A percentile compares a stretch with the other conserved stretches of the same genome.
Evolutionary conservation across 805 yeast genomes (phyloP).

Genomic region (Candida rishiriensis): DNA sequence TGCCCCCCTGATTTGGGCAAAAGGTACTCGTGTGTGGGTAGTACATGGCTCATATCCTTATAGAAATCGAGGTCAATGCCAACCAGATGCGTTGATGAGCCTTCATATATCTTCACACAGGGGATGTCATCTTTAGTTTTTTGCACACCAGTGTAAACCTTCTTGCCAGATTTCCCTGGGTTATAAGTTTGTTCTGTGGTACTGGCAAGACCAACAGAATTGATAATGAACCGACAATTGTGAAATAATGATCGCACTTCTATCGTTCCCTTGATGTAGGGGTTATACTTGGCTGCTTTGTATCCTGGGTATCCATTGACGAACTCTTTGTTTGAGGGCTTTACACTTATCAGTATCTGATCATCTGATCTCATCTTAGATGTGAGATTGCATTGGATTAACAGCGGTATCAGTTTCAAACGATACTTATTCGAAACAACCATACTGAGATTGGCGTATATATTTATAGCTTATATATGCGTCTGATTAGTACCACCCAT

Average conservation of each 20-base stretch:
- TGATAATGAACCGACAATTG: not conserved
- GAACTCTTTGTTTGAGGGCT: not conserved
- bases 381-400: no score
- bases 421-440: no score
- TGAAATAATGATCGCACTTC: constrained; percentile 1
- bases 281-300: not conserved
- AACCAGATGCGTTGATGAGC: not conserved
- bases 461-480: no score
- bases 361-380: no score
- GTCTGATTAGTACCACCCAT: no score
- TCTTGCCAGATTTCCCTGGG: constrained; percentile 1
- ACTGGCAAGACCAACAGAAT: not conserved
- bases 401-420: no score
- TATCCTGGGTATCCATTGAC: constrained; percentile 2
- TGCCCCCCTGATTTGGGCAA: not conserved
- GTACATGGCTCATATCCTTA: not conserved
- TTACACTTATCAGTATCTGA: no score
- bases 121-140: not conserved
- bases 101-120: not conserved
- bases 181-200: not conserved
- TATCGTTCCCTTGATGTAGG: constrained; percentile 1
- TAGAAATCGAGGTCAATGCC: constrained; percentile 1
- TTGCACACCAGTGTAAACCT: constrained; percentile 1
- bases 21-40: constrained; percentile 1
- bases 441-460: no score